These are phyloP conservation scores for Nicotiana rustica DNA, from an alignment of 305 asterid species.

Conservation along the genomic window DNA sequence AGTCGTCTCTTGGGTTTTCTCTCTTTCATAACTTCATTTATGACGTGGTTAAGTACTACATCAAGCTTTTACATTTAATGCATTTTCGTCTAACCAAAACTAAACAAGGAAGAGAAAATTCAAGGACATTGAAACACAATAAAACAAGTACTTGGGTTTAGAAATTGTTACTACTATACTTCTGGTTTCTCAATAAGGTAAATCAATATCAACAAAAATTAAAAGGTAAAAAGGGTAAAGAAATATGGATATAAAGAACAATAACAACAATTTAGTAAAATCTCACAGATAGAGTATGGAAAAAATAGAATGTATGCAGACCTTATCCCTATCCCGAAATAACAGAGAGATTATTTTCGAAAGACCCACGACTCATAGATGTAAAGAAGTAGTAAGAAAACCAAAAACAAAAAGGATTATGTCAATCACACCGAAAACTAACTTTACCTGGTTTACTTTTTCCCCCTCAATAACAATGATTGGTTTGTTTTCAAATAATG, in stretches of 20 bases:
- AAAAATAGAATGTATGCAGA: too few relatives aligned
- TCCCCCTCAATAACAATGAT: neutral
- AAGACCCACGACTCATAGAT: too few relatives aligned
- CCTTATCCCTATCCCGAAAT: too few relatives aligned
- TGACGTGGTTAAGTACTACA: neutral
- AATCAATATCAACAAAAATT: neutral
- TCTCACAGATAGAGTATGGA: too few relatives aligned
- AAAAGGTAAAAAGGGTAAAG: neutral
- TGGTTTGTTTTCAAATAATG: conserved; percentile 9
- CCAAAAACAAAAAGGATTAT: neutral
- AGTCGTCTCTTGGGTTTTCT: neutral
- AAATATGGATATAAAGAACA: neutral
- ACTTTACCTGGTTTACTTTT: conserved; percentile 16
- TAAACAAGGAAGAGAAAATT: neutral
- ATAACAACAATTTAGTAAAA: too few relatives aligned
- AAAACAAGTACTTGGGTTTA: neutral
- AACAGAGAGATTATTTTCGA: too few relatives aligned
- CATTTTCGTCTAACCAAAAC: neutral
- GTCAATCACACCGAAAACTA: neutral
- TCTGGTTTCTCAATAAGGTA: neutral
- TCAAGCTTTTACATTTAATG: neutral
- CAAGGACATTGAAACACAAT: neutral
- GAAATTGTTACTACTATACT: too few relatives aligned
- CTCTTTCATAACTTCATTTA: conserved; percentile 12
- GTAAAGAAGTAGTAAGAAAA: neutral